Evolutionary conservation across 2,329 filamentous ascomycete species (phyloP).

Genomic region (Colletotrichum viniferum): DNA sequence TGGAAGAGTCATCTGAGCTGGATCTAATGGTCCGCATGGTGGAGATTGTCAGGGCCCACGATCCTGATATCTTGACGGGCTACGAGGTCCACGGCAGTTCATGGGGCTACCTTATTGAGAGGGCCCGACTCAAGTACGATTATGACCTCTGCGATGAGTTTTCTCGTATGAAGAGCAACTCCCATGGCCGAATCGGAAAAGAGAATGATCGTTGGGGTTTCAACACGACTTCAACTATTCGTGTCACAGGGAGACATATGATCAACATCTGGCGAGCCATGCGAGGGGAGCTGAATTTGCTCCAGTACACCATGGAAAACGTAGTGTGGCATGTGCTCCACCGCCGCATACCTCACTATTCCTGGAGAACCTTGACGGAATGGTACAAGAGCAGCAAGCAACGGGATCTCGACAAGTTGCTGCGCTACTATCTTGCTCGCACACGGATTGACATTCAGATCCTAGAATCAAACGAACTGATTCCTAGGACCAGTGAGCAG

Average conservation of each 20-base stretch:
- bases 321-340: slow-evolving; percentile 91
- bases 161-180: slow-evolving; percentile 84
- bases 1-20: slow-evolving; percentile 79
- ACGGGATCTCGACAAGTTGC: slow-evolving; percentile 72
- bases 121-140: slow-evolving; percentile 84
- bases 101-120: slow-evolving; percentile 95
- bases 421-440: slow-evolving; percentile 78
- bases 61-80: slow-evolving; percentile 92
- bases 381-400: slow-evolving; percentile 79
- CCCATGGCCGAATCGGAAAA: slow-evolving; percentile 83
- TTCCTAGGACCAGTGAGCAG: slow-evolving; percentile 90
- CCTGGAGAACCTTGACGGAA: slow-evolving; percentile 75
- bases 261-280: slow-evolving; percentile 98
- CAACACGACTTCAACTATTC: slow-evolving; percentile 89
- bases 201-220: slow-evolving; percentile 92
- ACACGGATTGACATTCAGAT: slow-evolving; percentile 88
- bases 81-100: slow-evolving; percentile 94
- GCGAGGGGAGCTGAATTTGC: slow-evolving; percentile 86
- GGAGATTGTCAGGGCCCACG: slow-evolving; percentile 80
- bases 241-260: slow-evolving; percentile 91
- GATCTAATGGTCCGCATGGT: slow-evolving; percentile 86
- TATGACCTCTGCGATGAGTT: slow-evolving; percentile 91
- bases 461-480: slow-evolving; percentile 85
- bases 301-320: slow-evolving; percentile 97
- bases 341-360: slow-evolving; percentile 85